Evolutionary conservation across 345 rosid species (phyloP), one percentile per base, ranked within the genome.

Genomic region (Salix dunnii): DNA sequence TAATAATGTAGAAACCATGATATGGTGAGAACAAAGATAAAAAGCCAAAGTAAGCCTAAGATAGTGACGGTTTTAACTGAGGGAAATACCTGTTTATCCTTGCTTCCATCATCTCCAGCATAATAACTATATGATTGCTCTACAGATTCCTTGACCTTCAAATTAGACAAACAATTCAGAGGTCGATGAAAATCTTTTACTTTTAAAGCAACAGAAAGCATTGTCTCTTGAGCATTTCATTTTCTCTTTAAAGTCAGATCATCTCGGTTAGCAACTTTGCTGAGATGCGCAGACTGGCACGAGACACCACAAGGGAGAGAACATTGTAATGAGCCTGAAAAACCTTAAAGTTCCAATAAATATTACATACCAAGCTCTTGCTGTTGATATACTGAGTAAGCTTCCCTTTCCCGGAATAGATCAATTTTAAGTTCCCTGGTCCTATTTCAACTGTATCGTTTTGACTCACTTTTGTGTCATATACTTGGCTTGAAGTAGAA

Each of bases 91-190:
- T 94, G 98, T 73, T 88, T 80, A 82, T 92, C 95, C 79, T 88
- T 85, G 77, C 89, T 89, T 82, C 97, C 97, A 83, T 86, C 88
- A 86, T 89, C 78, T 79, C 97, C 97, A 70, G 88, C 85, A 82
- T 94, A 94, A 84, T 90, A 94, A 80, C 92, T 75, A 70, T 86
- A 94, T 75, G 92, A 83, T 73, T 90, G 97, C 58, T 85, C 90
- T 74, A 89, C 79, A 67, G 80, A 81, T 68, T 85, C 69, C 42
- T 81, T 68, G 49, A 81, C 75, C 84, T 81, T 76, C 63, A 49
- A 20, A 70, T 53, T 5, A 27, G 13, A 23, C n/a, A 20, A 74
- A 40, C 40, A 61, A 61, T 17, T 42, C 23, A 40, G 51, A 46
- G 18, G 51, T 46, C 5, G 5, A 14, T 16, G 1, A 4, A 46